Evolutionary conservation across 228 moss, liverwort and hornwort genomes (phyloP).

Genomic region (Sphagnum magellanicum): DNA sequence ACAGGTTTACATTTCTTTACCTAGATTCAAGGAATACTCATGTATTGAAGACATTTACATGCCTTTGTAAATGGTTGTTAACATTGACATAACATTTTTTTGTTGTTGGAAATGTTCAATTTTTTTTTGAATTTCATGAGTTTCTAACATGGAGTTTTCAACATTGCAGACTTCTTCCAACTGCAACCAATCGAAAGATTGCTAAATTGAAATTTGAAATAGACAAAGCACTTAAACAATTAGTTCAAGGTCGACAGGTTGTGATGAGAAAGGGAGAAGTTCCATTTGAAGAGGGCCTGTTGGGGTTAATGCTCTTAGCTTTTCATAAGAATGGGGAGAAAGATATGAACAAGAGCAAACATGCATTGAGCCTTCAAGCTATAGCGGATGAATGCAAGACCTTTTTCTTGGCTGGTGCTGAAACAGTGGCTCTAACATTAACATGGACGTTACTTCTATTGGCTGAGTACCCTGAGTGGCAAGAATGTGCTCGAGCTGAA

Average conservation of each 20-base stretch:
- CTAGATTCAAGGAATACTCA: too few species aligned
- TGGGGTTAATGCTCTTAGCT: constrained; percentile 14
- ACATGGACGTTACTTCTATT: constrained; percentile 23
- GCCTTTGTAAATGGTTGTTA: constrained; percentile 14
- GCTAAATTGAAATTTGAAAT: constrained; percentile 4
- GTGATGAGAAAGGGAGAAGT: not conserved
- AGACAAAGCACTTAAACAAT: constrained; percentile 6
- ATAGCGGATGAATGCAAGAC: constrained; percentile 21
- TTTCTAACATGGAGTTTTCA: not conserved
- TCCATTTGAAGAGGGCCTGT: constrained; percentile 9
- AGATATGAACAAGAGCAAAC: not conserved
- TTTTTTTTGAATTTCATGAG: not conserved
- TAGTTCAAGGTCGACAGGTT: not conserved
- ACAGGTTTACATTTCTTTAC: too few species aligned
- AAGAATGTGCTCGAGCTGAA: constrained; percentile 1
- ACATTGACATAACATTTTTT: not conserved
- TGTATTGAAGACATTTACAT: constrained; percentile 10
- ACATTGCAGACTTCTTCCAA: constrained; percentile 17
- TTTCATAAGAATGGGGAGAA: constrained; percentile 6
- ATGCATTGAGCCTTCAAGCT: constrained; percentile 1
- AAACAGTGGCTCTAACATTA: constrained; percentile 15
- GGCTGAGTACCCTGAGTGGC: constrained; percentile 22
- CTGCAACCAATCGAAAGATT: constrained; percentile 7
- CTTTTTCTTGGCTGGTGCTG: constrained; percentile 25
- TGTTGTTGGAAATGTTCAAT: not conserved